Base-by-base conservation (phyloP, 257 asterid genomes). In the Solanum pimpinellifolium region DNA sequence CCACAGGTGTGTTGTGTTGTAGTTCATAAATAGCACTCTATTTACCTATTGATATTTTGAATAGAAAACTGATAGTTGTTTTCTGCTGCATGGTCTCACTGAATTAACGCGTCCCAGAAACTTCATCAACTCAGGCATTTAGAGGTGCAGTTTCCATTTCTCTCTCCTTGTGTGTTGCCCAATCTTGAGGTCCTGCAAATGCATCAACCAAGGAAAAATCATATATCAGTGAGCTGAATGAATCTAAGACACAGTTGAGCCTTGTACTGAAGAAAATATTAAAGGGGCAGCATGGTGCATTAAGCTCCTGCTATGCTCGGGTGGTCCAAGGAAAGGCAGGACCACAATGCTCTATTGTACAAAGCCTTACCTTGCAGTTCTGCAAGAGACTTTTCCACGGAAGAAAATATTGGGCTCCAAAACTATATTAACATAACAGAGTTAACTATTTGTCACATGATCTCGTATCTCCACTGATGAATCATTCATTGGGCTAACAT, bases 101-200 rank as follows among this genome's bases (percentile, higher is more conserved):
- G 66, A 29, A 47, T 80, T 47, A 80, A 47, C 25, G 1, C 11
- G 7, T 80, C n/a, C 85, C 85, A 80, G 44, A 27, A 5, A 80
- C 66, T 80, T 80, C 42, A 80, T 80, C 65, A 47, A 47, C 68
- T 80, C 39, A 80, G 27, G 29, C 94, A 75, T 91, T 90, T 39
- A 93, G 83, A 47, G 94, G 93, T 92, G 95, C 98, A 3, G 83
- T 90, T 88, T 95, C 97, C 4, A 88, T 72, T 52, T 92, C 94
- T 84, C 47, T 91, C 46, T 92, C 96, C 91, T 89, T 92, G 91
- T 93, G 68, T 84, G 90, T 49, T 41, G 92, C 87, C 98, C 98
- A 92, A 81, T 93, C 97, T 90, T 91, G 95, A 21, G 98, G 69
- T 93, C 91, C 99, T 96, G 94, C 65, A 86, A 85, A 75, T 72